Evolutionary conservation across 371 early-diverging fungal species (phyloP).

Genomic region (Mucor ambiguus): DNA sequence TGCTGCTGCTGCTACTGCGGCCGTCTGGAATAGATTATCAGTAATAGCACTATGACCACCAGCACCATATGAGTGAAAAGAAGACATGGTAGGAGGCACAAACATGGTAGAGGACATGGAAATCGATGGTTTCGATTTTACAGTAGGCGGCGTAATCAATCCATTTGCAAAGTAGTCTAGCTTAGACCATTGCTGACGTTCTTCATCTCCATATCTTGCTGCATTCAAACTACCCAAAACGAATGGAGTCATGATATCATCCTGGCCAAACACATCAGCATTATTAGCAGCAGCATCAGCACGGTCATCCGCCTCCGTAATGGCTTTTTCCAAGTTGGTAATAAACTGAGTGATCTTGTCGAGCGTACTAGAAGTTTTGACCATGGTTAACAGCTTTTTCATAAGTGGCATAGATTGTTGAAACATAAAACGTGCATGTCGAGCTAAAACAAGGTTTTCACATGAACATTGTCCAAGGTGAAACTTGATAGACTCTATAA

Average conservation of each 20-base stretch:
- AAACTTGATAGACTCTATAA: conserved; percentile 24
- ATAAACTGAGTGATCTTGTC: conserved; percentile 29
- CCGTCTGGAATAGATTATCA: neutral
- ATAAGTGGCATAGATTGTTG: conserved; percentile 38
- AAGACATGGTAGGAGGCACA: conserved; percentile 4
- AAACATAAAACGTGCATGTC: conserved; percentile 41
- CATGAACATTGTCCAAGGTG: conserved; percentile 20
- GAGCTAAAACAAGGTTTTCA: conserved; percentile 23
- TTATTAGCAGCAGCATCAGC: conserved; percentile 3
- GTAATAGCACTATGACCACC: conserved; percentile 2
- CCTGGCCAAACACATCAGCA: neutral
- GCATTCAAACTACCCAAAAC: conserved; percentile 22
- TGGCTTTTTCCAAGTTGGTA: conserved; percentile 15
- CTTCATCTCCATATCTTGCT: conserved; percentile 14
- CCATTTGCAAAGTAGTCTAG: conserved; percentile 18
- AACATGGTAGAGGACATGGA: conserved; percentile 17
- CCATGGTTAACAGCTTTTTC: conserved; percentile 11
- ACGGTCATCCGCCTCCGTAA: conserved; percentile 18
- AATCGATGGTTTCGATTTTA: conserved; percentile 13
- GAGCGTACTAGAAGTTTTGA: neutral
- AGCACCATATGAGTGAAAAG: conserved; percentile 1
- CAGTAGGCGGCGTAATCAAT: conserved; percentile 14
- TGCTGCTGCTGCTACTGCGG: neutral
- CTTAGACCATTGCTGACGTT: conserved; percentile 24
- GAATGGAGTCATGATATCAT: conserved; percentile 31